Evolutionary conservation across 116 monocot species (phyloP).

Genomic region (Thalassia testudinum): DNA sequence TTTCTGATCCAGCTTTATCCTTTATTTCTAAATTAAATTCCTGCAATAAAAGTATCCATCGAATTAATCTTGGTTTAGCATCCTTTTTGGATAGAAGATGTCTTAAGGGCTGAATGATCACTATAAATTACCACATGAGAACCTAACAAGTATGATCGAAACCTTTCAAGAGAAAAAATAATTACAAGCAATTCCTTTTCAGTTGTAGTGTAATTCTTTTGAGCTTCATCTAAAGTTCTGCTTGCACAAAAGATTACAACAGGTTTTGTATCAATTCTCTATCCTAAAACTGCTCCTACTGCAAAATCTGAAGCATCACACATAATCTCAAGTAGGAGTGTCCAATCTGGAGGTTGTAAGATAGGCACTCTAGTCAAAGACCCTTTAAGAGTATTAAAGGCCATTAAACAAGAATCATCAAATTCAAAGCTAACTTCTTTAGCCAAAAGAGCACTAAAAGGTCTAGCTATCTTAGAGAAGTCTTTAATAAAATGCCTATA

Average conservation of each 20-base stretch:
- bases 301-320: slow-evolving; percentile 1
- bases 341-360: background rate
- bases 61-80: too few relatives aligned
- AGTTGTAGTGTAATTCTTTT: too few relatives aligned
- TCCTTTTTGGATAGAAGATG: background rate
- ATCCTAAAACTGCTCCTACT: background rate
- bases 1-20: too few relatives aligned
- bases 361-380: background rate
- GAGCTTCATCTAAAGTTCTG: background rate
- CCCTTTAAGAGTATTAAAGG: background rate
- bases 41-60: too few relatives aligned
- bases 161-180: too few relatives aligned
- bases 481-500: slow-evolving; percentile 2
- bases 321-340: background rate
- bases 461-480: background rate
- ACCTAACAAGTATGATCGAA: background rate
- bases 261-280: background rate
- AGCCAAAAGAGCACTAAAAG: background rate
- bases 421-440: background rate
- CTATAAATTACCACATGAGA: background rate
- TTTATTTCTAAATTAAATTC: too few relatives aligned
- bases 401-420: background rate
- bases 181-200: too few relatives aligned
- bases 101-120: slow-evolving; percentile 1
- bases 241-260: slow-evolving; percentile 1